Base-by-base conservation (phyloP, 805 yeast genomes). In the Metschnikowia arizonensis region DNA sequence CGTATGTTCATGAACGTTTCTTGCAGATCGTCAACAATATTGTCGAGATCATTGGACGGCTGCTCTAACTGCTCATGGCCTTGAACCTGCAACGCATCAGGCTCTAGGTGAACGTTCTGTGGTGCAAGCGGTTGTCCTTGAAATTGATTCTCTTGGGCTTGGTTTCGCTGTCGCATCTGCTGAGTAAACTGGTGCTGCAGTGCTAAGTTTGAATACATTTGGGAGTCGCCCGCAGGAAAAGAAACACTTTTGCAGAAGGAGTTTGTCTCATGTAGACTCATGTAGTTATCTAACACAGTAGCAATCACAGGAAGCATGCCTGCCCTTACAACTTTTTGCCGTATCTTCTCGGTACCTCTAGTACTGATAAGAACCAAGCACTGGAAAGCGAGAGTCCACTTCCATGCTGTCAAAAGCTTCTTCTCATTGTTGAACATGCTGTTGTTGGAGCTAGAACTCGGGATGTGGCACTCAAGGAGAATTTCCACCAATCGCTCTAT, bases 301-400 rank as follows among this genome's bases (percentile, higher is more conserved):
- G 97, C 93, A 33, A 91, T 77, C 3, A 91, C 80, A 1, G 97
- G 97, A 32, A 93, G 77, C 49, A 89, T 82, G 4, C 97, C 98
- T 1, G 97, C 95, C 50, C 85, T 82, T 8, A 89, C 97, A 6
- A 93, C 86, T 56, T 89, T 81, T 54, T 83, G 82, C 42, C 99
- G 74, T 40, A 90, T 87, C 42, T 73, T 69, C 63, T 90, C 97
- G 1, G 95, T 82, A 19, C 99, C 99, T 54, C 97, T 76, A 1
- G 97, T 89, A 11, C 97, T 97, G 15, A 91, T 81, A 45, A 88
- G 75, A 1, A 91, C 95, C 45, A 91, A 69, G 61, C 97, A 90
- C 68, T 91, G 99, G 59, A 93, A 82, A 0, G 97, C 87, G 44
- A 91, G 69, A 5, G 96, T 87, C 99, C 99, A 91, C 68, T 91